phyloP scores from a whole-genome alignment of 2,329 filamentous ascomycete genomes.

The Fusarium sp. region DNA sequence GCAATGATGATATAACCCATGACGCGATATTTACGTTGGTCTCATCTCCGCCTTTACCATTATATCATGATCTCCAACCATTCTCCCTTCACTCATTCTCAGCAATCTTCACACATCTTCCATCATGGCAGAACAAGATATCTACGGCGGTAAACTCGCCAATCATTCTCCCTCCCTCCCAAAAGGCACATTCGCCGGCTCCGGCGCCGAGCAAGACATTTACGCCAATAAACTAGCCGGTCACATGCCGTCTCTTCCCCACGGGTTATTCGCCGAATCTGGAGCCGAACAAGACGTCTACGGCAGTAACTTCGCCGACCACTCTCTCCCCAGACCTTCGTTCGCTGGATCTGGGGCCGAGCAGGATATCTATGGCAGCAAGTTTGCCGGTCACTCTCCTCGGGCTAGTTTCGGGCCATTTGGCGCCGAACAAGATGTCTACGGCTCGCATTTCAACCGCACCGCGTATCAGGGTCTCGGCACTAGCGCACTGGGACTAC shows the following conservation, averaged over 20 bases:
- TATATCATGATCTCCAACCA: conserved; percentile 7
- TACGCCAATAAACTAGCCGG: background rate
- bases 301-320: background rate
- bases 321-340: background rate
- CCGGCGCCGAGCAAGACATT: conserved; percentile 6
- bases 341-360: conserved; percentile 1
- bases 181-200: background rate
- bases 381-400: background rate
- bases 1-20: conserved; percentile 26
- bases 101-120: background rate
- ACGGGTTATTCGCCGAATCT: background rate
- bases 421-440: conserved; percentile 8
- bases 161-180: background rate
- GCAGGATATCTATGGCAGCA: background rate
- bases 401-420: background rate
- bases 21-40: conserved; percentile 29
- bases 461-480: background rate
- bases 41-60: background rate
- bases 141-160: background rate
- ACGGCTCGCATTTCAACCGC: conserved; percentile 12
- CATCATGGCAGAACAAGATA: conserved; percentile 13
- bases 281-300: conserved; percentile 12
- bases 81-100: accelerated
- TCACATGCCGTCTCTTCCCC: background rate
- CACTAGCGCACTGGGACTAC: conserved; percentile 1